These are phyloP conservation scores for Podila epicladia DNA, from an alignment of 192 early-diverging fungal species.

Conservation along the genomic window DNA sequence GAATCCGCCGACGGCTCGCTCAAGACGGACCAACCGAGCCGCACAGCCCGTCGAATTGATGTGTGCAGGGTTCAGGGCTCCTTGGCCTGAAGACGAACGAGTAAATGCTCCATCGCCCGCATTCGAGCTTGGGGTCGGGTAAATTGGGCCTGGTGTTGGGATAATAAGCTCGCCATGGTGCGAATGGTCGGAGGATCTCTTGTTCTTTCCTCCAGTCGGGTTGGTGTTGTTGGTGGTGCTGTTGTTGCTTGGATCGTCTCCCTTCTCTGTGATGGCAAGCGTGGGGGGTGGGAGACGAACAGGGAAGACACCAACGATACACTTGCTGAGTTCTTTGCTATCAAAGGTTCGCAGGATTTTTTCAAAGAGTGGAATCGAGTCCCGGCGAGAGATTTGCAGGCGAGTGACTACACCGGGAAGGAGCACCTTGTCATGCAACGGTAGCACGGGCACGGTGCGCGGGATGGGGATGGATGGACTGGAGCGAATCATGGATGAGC, in stretches of 20 bases:
- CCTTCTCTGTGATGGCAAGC: background rate
- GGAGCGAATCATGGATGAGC: conserved; percentile 18
- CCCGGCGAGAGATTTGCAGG: conserved; percentile 64
- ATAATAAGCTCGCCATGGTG: conserved; percentile 9
- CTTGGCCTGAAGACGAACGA: background rate
- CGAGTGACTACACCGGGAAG: conserved; percentile 72
- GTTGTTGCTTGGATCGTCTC: background rate
- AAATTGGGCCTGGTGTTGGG: conserved; percentile 16
- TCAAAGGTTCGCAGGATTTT: conserved; percentile 52
- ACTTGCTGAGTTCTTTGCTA: conserved; percentile 47
- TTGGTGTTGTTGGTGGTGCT: conserved; percentile 4
- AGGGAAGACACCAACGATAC: conserved; percentile 58
- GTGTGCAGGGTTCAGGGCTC: conserved; percentile 13
- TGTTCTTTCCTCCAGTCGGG: background rate
- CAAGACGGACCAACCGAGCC: conserved; percentile 62
- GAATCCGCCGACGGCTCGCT: conserved; percentile 69
- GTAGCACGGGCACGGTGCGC: conserved; percentile 57
- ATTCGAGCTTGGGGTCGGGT: conserved; percentile 9
- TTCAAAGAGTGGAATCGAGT: conserved; percentile 63
- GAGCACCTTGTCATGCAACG: conserved; percentile 65
- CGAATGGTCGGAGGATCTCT: background rate
- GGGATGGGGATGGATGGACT: conserved; percentile 52
- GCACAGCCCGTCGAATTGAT: conserved; percentile 58
- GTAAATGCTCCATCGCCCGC: background rate
- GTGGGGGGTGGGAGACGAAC: background rate